phyloP scores from a whole-genome alignment of 2,329 filamentous ascomycete species.

The Coniochaeta ligniaria region DNA sequence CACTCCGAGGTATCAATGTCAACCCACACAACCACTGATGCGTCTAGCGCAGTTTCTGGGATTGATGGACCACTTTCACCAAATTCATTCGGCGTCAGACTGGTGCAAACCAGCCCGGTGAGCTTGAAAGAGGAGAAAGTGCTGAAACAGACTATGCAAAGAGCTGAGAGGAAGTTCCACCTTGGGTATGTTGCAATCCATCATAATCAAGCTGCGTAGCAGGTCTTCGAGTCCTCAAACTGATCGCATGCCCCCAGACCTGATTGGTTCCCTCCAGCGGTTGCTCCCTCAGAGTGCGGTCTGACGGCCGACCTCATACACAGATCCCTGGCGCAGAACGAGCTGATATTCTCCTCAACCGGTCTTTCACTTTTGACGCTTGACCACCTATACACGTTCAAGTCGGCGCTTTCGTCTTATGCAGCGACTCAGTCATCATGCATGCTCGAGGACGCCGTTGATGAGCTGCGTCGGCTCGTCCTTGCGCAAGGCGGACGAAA shows the following conservation, averaged over 20 bases:
- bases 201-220: not conserved
- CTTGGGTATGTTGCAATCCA: conserved; percentile 23
- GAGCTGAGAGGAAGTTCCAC: conserved; percentile 43
- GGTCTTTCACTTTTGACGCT: conserved; percentile 53
- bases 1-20: conserved; percentile 24
- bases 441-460: conserved; percentile 53
- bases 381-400: conserved; percentile 59
- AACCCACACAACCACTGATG: conserved; percentile 16
- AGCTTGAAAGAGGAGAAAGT: conserved; percentile 38
- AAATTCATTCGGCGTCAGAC: conserved; percentile 38
- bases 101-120: conserved; percentile 41
- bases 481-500: conserved; percentile 42
- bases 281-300: conserved; percentile 33
- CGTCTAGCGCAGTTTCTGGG: conserved; percentile 3
- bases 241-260: conserved; percentile 17
- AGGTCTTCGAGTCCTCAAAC: not conserved
- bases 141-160: conserved; percentile 40
- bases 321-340: conserved; percentile 51
- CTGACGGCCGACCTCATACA: conserved; percentile 45
- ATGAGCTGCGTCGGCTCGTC: conserved; percentile 54
- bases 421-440: conserved; percentile 34
- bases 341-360: conserved; percentile 52
- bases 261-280: conserved; percentile 35
- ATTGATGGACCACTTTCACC: conserved; percentile 16
- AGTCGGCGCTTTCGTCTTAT: conserved; percentile 51